Base-by-base conservation (phyloP, 2,329 filamentous ascomycete species). In the Fusarium siculi region DNA sequence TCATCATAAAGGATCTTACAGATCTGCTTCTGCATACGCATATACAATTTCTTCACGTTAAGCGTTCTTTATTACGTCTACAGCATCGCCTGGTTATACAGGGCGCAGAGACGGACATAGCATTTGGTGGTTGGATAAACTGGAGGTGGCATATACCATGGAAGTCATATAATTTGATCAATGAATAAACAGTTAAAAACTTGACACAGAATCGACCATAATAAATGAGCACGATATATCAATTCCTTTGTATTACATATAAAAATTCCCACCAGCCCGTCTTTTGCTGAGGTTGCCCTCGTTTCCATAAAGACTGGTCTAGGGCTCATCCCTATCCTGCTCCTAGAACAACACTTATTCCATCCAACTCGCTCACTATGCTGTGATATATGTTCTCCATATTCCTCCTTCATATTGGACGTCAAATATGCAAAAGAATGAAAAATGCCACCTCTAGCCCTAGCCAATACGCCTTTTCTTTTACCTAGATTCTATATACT, bases 161-260 rank as follows among this genome's bases (percentile, higher is more conserved):
- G 39, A 62, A 68, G 44, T 40, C 52, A 65, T 37, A 59, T 62
- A 66, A 42, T 57, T 49, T 58, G 19, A 72, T 12, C 49, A 74
- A 55, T 56, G 36, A 72, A 74, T 63, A 72, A 61, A 68, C 58
- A 42, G 9, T 61, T 57, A 6, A 65, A 55, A 61, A 54, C 16
- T 23, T 18, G 4, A 36, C 34, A 28, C 14, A 39, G 23, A 30
- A 25, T 42, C 23, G 4, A 28, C 21, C 5, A 16, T 7, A 9
- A 9, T 9, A 11, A 50, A 5, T 63, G 15, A 69, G 47, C 16
- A 21, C 21, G 23, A 58, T 50, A 28, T 42, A 68, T 59, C 57
- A 59, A 56, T 74, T 74, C 68, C 72, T 69, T 74, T 74, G 57
- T 69, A 72, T 69, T 74, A 74, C 72, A 74, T 72, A 74, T 68